Conservation (phyloP, 2,329 filamentous ascomycete species). For the Pseudopithomyces chartarum region DNA sequence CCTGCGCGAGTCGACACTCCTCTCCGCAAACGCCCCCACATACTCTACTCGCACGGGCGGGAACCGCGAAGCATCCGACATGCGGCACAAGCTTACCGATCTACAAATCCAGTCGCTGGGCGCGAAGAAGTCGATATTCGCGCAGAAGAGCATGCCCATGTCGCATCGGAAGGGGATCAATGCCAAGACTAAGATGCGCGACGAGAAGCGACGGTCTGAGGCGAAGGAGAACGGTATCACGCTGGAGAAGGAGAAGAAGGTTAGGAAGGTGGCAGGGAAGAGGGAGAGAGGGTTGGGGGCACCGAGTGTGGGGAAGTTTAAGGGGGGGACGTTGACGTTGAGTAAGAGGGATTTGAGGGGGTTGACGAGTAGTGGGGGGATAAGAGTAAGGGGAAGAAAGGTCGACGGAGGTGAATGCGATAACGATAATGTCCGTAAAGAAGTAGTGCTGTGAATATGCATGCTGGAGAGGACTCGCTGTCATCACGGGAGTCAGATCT, state of each 20-base stretch:
- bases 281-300: slow-evolving; percentile 70
- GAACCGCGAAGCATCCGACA: slow-evolving; percentile 58
- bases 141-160: slow-evolving; percentile 89
- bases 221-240: slow-evolving; percentile 91
- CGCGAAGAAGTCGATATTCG: slow-evolving; percentile 73
- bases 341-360: slow-evolving; percentile 76
- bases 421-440: no score
- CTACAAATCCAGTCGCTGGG: slow-evolving; percentile 82
- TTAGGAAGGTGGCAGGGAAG: slow-evolving; percentile 45
- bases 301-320: slow-evolving; percentile 80
- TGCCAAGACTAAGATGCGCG: slow-evolving; percentile 66
- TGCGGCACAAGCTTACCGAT: slow-evolving; percentile 81
- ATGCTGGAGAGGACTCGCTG: no score
- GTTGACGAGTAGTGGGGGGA: slow-evolving; percentile 58
- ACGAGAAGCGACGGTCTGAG: slow-evolving; percentile 74
- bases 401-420: background rate
- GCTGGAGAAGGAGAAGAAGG: slow-evolving; percentile 66
- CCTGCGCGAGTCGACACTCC: slow-evolving; percentile 87
- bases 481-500: no score
- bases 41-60: slow-evolving; percentile 45
- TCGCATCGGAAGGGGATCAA: slow-evolving; percentile 82
- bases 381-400: slow-evolving; percentile 1
- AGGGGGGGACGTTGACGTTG: slow-evolving; percentile 76
- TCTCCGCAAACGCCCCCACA: slow-evolving; percentile 61
- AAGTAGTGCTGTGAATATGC: no score